Base-by-base conservation (phyloP, 768 basidiomycete genomes). In the Megacollybia marginata region DNA sequence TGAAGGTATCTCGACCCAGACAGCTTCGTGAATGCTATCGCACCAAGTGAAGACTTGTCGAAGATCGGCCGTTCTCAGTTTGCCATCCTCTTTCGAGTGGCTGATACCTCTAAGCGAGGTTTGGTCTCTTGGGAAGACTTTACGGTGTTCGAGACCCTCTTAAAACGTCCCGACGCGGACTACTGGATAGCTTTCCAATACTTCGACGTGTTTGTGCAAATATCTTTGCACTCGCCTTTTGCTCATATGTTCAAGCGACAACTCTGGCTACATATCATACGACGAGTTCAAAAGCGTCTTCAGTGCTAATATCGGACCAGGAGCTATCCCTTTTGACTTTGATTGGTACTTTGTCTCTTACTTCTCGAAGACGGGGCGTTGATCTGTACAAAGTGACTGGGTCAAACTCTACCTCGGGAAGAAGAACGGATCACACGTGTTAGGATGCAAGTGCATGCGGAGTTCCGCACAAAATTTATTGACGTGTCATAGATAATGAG, bases 171-270 rank as follows among this genome's bases (percentile, higher is more conserved):
- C 16, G 95, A 97, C 66, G 95, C 95, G 31, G 93, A 97, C 65
- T 94, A 95, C 66, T 91, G 88, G 78, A 93, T 94, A 67, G 92
- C 93, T 16, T 95, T 95, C 73, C 85, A 89, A 63, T 94, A 90
- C 63, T 96, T 95, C 65, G 93, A 96, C 65, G 87, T 86, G 92
- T 93, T 69, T 63, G 88, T 77, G 9, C 48, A 28, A 31, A n/a
- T 5, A 9, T 11, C 45, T 9, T 42, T n/a, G 19, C 35, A 52
- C 52, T 54, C 58, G 45, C 50, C 47, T 33, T 42, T 59, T 13
- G 56, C 53, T 18, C 42, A 23, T 52, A 34, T 20, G 9, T 13
- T 53, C 35, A 65, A 92, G 90, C 35, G 92, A 98, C 64, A 78
- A 83, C 53, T 88, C 90, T n/a, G 96, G 95, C 11, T 80, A 81